phyloP scores from a whole-genome alignment of 2,329 filamentous ascomycete genomes.

The Fusarium citri region DNA sequence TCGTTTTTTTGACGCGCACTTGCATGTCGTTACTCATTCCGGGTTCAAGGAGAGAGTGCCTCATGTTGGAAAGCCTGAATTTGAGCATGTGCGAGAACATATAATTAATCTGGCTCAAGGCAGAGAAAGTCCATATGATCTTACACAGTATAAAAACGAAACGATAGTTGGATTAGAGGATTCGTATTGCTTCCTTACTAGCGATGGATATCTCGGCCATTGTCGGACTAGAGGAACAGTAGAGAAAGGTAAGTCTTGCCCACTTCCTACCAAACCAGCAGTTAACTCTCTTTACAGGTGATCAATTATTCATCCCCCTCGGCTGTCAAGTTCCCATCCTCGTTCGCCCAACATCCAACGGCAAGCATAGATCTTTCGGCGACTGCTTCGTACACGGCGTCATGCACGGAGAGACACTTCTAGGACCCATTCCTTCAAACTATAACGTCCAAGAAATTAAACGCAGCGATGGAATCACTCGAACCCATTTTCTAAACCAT shows the following conservation, averaged over 20 bases:
- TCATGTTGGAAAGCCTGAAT: not conserved
- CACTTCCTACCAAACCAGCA: not conserved
- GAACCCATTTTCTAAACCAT: not conserved
- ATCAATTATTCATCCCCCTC: not conserved
- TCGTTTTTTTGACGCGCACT: not conserved
- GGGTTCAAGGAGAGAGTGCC: not conserved
- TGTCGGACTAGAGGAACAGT: not conserved
- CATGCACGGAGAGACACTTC: not conserved
- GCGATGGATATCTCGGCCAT: not conserved
- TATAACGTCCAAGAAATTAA: not conserved
- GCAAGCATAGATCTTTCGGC: not conserved
- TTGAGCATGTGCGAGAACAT: not conserved
- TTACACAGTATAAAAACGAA: not conserved
- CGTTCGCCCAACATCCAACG: not conserved
- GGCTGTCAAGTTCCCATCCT: not conserved
- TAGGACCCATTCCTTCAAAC: not conserved
- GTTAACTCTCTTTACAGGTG: not conserved
- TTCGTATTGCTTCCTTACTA: not conserved
- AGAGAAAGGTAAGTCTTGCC: not conserved
- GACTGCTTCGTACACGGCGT: not conserved
- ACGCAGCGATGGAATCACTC: not conserved
- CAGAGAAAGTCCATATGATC: not conserved
- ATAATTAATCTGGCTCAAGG: not conserved
- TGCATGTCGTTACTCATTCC: not conserved
- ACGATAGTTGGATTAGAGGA: not conserved